Base-by-base conservation (phyloP, 805 yeast species). In the Starmerella roubikii region DNA sequence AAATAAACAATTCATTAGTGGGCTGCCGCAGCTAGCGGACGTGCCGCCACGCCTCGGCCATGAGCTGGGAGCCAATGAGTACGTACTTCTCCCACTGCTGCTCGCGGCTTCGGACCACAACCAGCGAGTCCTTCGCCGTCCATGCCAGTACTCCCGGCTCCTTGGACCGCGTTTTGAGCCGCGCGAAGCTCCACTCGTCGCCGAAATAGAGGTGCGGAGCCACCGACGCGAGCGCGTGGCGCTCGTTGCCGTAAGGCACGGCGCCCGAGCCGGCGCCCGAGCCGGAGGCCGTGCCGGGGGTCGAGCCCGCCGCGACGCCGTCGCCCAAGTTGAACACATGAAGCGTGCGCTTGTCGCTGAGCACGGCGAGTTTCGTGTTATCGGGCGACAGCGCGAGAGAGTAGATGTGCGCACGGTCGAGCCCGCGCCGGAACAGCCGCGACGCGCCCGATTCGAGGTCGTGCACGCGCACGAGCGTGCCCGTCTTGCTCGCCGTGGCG, bases 371-470 rank as follows among this genome's bases (percentile, higher is more conserved):
- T 51, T 74, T 72, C 10, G 74, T 58, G 34, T 84, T 86, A 48
- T 74, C 69, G 8, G 81, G 85, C 4, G 88, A 78, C 55, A 88
- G 85, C 38, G 75, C 75, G 78, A 91, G 76, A 7, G 91, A 78
- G 30, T 79, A 80, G 7, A 91, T 71, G 15, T 68, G 65, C 1
- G 95, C 96, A 37, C 76, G 69, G 57, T 91, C 97, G 17, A 86
- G 56, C 0, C 98, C 98, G 36, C 98, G 66, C 49, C 97, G 66
- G 52, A 86, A 86, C 55, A 84, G 95, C 53, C 70, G 78, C n/a
- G 83, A 52, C 36, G 83, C 61, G 1, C 78, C 68, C 25, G 71
- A 74, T 36, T 66, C 65, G 1, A 84, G 71, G 4, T 83, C 75
- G 53, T 78, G 84, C 3, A 83, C 65, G 37, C 94, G 60, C 16